Evolutionary conservation across 2,329 filamentous ascomycete species (phyloP), one percentile per base, ranked within the genome.

Genomic region (Fusarium hainanense): DNA sequence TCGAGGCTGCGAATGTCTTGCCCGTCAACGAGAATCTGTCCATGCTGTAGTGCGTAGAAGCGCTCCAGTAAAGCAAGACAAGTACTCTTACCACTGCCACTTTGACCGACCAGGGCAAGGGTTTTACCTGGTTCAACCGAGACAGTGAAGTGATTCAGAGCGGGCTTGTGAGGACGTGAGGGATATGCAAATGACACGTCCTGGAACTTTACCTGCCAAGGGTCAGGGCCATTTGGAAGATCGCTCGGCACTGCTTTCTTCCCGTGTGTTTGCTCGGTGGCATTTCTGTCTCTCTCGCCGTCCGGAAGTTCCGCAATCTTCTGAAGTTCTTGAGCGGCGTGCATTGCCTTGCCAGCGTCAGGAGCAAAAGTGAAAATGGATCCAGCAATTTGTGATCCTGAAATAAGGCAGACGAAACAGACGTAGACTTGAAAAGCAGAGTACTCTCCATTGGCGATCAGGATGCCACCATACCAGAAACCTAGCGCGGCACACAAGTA

Each of bases 81-180:
- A 25, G 88, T 92, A 0, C 89, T 91, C 80, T 94, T 93, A 30
- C 90, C 90, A 59, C 89, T 91, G 1, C 90, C 90, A 2, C 88
- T 90, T 0, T 90, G 85, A 3, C 91, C 90, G 4, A 93, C 90
- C 1, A 93, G 82, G 1, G 90, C 91, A 0, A 87, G 89, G 72
- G 91, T 92, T 74, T 92, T 88, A 5, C 90, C 90, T 67, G 88
- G 88, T 69, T 88, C 83, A 50, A 93, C 87, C 6, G 83, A 87
- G 62, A 93, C 80, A 74, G 85, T 89, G 58, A 93, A 79, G 2
- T 85, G 85, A 48, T 81, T 83, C 77, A 90, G 89, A 30, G 90
- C 84, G 14, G 84, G 82, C 5, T 84, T 78, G 56, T 87, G 81
- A 30, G 50, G 50, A 43, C 88, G 83, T 1, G 85, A 86, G 1